These are phyloP conservation scores for Cylindrotheca fusiformis DNA, from an alignment of 108 stramenopile genomes.

Conservation along the genomic window DNA sequence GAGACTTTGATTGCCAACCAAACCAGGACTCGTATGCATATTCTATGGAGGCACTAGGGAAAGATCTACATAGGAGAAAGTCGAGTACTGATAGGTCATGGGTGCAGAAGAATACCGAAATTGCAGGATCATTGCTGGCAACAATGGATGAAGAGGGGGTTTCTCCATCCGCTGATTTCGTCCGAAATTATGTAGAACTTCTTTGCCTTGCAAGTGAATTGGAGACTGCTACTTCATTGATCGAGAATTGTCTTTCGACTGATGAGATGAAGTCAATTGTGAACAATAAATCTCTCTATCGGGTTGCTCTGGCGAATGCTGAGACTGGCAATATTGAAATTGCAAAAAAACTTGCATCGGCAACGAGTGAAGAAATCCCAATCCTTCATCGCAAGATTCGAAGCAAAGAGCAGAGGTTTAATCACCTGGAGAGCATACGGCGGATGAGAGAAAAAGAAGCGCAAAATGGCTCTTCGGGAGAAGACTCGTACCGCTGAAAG, in stretches of 20 bases:
- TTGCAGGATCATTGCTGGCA: conserved; percentile 29
- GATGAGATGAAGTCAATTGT: background rate
- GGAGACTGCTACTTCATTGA: conserved; percentile 33
- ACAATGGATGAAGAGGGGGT: conserved; percentile 58
- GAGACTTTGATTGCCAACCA: conserved; percentile 32
- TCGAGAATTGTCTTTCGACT: conserved; percentile 13
- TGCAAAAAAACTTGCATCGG: conserved; percentile 22
- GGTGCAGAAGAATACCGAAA: conserved; percentile 21
- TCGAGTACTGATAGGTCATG: background rate
- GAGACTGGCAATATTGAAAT: conserved; percentile 24
- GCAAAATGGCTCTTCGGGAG: no score
- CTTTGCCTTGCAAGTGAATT: conserved; percentile 33
- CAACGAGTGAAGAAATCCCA: conserved; percentile 17
- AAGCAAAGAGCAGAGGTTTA: conserved; percentile 21
- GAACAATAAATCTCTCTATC: conserved; percentile 33
- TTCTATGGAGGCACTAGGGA: conserved; percentile 57
- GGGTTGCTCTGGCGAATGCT: conserved; percentile 29
- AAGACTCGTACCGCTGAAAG: no score
- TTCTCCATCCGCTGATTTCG: conserved; percentile 26
- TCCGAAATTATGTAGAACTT: conserved; percentile 44
- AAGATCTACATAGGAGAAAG: conserved; percentile 16
- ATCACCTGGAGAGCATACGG: conserved; percentile 12
- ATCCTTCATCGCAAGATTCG: conserved; percentile 22
- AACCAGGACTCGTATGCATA: conserved; percentile 64
- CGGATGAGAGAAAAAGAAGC: no score